A percentile compares a stretch with the other conserved stretches of the same genome.
phyloP scores from a whole-genome alignment of 2,329 filamentous ascomycete species.

The Beauveria medogensis region DNA sequence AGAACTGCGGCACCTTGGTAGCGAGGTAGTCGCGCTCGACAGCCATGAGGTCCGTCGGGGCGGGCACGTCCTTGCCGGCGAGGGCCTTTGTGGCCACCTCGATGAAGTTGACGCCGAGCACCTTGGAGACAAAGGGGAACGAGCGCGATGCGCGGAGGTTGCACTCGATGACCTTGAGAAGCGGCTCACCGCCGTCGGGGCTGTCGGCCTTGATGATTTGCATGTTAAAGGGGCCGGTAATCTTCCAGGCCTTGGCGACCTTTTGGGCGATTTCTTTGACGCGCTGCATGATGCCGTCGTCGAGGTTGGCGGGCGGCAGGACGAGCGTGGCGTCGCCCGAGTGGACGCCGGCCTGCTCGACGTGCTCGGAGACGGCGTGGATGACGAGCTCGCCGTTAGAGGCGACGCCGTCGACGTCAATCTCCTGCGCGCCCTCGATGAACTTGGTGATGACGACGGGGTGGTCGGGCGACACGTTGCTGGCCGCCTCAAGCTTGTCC shows the following conservation, averaged over 20 bases:
- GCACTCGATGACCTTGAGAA: slow-evolving; percentile 95
- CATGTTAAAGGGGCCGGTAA: slow-evolving; percentile 99
- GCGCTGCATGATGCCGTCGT: slow-evolving; percentile 68
- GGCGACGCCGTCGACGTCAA: slow-evolving; percentile 91
- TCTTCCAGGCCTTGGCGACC: slow-evolving; percentile 93
- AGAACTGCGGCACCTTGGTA: slow-evolving; percentile 98
- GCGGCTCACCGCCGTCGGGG: slow-evolving; percentile 64
- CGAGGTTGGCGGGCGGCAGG: slow-evolving; percentile 75
- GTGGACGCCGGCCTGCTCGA: slow-evolving; percentile 96
- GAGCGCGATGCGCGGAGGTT: slow-evolving; percentile 95
- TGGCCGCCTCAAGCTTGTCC: slow-evolving; percentile 87
- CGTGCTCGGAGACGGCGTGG: slow-evolving; percentile 90
- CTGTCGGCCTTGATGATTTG: slow-evolving; percentile 93
- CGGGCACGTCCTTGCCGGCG: slow-evolving; percentile 74
- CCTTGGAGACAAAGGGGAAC: slow-evolving; percentile 97
- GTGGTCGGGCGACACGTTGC: slow-evolving; percentile 87
- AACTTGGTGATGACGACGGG: slow-evolving; percentile 98
- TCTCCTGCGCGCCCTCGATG: slow-evolving; percentile 93
- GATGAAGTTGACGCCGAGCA: slow-evolving; percentile 93
- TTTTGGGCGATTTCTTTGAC: slow-evolving; percentile 94
- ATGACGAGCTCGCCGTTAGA: slow-evolving; percentile 78
- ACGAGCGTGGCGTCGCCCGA: slow-evolving; percentile 95
- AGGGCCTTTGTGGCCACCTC: slow-evolving; percentile 91
- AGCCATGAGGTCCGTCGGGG: slow-evolving; percentile 80
- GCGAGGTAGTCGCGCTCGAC: slow-evolving; percentile 86